Conservation (phyloP, 1,139 yeast species). For the Yamadazyma jaroonii region DNA sequence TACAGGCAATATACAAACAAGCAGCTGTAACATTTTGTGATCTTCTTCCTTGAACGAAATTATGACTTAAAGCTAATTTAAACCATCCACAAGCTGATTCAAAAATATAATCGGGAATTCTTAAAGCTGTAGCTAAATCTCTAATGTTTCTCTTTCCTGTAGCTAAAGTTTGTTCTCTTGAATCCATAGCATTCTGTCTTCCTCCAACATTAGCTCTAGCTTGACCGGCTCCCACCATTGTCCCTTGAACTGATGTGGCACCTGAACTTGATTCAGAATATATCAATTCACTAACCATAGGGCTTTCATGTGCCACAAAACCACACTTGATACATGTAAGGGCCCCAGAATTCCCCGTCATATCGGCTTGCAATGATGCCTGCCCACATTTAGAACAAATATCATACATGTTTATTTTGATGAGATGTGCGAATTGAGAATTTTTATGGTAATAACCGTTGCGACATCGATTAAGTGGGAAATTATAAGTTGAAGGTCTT, state of each 20-base stretch:
- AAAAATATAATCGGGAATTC: constrained; percentile 78
- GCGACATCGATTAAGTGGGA: no score
- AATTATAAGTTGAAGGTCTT: no score
- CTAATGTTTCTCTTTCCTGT: constrained; percentile 77
- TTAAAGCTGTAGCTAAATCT: constrained; percentile 74
- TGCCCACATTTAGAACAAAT: constrained; percentile 32
- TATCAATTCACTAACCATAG: constrained; percentile 92
- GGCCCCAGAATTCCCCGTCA: constrained; percentile 58
- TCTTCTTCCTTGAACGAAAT: constrained; percentile 92
- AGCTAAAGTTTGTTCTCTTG: constrained; percentile 81
- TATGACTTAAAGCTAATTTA: constrained; percentile 75
- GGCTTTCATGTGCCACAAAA: constrained; percentile 83
- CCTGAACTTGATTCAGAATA: constrained; percentile 92
- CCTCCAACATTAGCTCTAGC: constrained; percentile 69
- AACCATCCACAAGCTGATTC: constrained; percentile 91
- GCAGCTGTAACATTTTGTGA: constrained; percentile 95
- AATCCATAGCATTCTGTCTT: constrained; percentile 69
- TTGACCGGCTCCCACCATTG: constrained; percentile 88
- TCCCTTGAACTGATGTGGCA: constrained; percentile 94
- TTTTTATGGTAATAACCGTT: neutral
- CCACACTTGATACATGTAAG: constrained; percentile 83
- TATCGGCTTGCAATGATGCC: constrained; percentile 28
- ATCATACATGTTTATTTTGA: constrained; percentile 2
- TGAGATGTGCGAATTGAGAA: constrained; percentile 1
- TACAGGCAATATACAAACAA: constrained; percentile 90